Base-by-base conservation (phyloP, 2,329 filamentous ascomycete genomes). In the Fusarium sp. region DNA sequence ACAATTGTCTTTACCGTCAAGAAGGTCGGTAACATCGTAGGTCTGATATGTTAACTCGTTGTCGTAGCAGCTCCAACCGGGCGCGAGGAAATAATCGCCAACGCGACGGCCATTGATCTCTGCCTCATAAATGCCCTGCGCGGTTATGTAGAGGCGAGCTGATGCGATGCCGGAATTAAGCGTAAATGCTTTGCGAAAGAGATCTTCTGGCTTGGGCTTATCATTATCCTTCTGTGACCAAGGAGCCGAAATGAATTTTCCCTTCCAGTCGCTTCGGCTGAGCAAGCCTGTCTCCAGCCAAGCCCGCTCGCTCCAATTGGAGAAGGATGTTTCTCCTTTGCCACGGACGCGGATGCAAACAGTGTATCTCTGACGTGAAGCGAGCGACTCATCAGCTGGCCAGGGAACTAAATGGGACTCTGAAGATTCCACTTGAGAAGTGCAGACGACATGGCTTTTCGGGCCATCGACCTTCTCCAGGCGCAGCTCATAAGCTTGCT, bases 41-140 rank as follows among this genome's bases (percentile, higher is more conserved):
- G 84, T 86, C 65, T 89, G 83, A 57, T 90, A 90, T 0, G 81
- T 78, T 35, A 86, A 80, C 6, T 87, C 81, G 51, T 84, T 78
- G 1, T 83, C 78, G 65, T 90, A 90, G 11, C 82, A 83, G 53
- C 83, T 84, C 86, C 87, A 89, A 0, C 87, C 87, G 0, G 87
- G 87, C 28, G 86, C 84, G 39, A 88, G 77, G 26, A 83, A 81
- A 5, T 80, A 68, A 26, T 83, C 81, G 0, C 83, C 83, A 6
- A 87, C 81, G 10, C 77, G 75, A 1, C 86, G 70, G 77, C 36
- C 77, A 71, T 12, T 88, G 61, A 89, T 83, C 35, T 82, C 81
- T 0, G 83, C 84, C 36, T 84, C 80, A 65, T 86, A 88, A 3
- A 87, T 64, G 1, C 86, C 86, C 9, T 83, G 78, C 0, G 82